Base-by-base conservation (phyloP, 768 basidiomycete genomes). In the Trametes sanguinea region DNA sequence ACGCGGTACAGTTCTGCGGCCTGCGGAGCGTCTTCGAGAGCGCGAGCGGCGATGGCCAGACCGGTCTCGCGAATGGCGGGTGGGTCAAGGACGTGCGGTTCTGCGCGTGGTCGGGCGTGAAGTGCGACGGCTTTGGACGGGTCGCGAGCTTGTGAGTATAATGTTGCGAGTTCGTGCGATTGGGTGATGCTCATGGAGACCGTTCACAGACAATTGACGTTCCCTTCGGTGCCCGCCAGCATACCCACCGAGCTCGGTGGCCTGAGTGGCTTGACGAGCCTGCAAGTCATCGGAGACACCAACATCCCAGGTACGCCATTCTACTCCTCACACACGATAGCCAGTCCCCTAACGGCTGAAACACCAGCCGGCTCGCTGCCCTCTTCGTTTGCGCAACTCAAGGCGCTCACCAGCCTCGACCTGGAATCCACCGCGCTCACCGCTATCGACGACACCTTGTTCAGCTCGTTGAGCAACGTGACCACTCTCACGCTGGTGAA, bases 1-100 rank as follows among this genome's bases (percentile, higher is more conserved):
- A 76, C 35, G 77, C 77, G 4, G 54, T 79, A 1, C 82, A 83
- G 63, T 83, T 83, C 62, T 83, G 82, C 60, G 73, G 81, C 11
- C 72, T 83, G 35, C 72, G 78, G 6, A 72, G 78, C 10, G 65
- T 83, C 62, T 82, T 77, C 64, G 77, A 78, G 52, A 74, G 72
- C 2, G 68, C 79, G 9, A 68, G 73, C 14, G 62, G 70, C 14
- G 68, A 72, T 54, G 79, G 77, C 1, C 80, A 80, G 66, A 65
- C 73, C 1, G 71, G 67, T 0, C 73, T 83, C 8, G 72, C 75
- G 51, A 77, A 76, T 22, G 76, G 75, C 2, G 77, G 76, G 6
- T 83, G 82, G 82, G 73, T 75, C 50, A 76, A 78, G 62, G 77
- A 82, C 52, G 65, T 76, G 42, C 72, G 74, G 51, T 80, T 80